These are phyloP conservation scores for Cicer cuneatum DNA, from an alignment of 306 rosid genomes.

Conservation along the genomic window DNA sequence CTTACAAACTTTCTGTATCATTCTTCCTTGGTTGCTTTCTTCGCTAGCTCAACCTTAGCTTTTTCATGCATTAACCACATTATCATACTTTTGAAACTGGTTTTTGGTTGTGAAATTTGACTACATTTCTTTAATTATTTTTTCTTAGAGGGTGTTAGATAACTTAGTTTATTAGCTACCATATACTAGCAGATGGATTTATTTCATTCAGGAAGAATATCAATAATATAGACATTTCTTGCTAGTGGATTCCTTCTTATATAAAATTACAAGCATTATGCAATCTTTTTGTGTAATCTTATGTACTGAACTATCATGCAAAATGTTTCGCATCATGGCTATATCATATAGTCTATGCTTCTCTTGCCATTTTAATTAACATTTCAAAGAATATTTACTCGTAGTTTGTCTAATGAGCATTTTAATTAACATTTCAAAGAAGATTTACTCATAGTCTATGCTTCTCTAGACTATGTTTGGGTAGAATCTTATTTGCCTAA, in stretches of 20 bases:
- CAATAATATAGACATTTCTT: neutral
- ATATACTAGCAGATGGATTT: neutral
- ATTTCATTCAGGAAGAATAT: slow-evolving; percentile 3
- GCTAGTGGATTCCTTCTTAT: no score
- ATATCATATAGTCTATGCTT: neutral
- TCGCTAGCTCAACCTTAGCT: slow-evolving; percentile 2
- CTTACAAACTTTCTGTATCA: neutral
- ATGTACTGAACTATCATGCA: neutral
- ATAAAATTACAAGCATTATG: no score
- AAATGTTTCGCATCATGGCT: neutral
- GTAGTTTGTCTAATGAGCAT: neutral
- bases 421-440: neutral
- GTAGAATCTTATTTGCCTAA: neutral
- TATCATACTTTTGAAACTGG: neutral
- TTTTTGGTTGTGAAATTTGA: slow-evolving; percentile 3
- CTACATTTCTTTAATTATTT: neutral
- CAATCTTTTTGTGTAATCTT: neutral
- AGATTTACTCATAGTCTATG: neutral
- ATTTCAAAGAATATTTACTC: neutral
- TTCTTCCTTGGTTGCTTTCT: slow-evolving; percentile 6
- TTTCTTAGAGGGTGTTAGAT: neutral
- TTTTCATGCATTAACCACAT: neutral
- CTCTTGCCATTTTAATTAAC: neutral
- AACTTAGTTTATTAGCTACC: neutral
- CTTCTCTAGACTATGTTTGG: neutral